Conservation (phyloP, 2,329 filamentous ascomycete species). For the Exophiala lecanii-corni region DNA sequence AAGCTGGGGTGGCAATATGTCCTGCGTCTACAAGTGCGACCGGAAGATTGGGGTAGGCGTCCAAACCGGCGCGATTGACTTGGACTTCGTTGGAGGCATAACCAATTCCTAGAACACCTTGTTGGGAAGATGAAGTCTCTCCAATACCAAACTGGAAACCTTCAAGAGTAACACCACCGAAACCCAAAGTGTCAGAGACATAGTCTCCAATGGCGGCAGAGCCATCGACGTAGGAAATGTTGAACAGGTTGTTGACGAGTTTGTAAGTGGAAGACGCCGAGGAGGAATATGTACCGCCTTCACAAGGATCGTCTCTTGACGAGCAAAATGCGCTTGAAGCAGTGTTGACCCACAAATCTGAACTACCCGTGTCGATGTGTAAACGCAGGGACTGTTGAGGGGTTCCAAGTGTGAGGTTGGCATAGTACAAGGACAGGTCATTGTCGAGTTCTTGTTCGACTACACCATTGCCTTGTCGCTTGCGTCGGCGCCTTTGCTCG, state of each 20-base stretch:
- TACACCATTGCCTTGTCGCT: slow-evolving; percentile 15
- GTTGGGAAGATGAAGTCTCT: slow-evolving; percentile 49
- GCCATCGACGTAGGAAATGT: slow-evolving; percentile 83
- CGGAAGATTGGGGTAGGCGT: slow-evolving; percentile 65
- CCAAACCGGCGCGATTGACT: slow-evolving; percentile 46
- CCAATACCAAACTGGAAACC: slow-evolving; percentile 58
- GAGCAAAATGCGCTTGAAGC: slow-evolving; percentile 57
- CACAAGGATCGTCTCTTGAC: slow-evolving; percentile 49
- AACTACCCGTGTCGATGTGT: slow-evolving; percentile 60
- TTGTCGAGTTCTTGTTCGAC: slow-evolving; percentile 25
- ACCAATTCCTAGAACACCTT: slow-evolving; percentile 82
- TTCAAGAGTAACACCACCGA: slow-evolving; percentile 48
- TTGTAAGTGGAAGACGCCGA: slow-evolving; percentile 71
- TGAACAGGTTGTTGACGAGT: slow-evolving; percentile 71
- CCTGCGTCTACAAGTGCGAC: slow-evolving; percentile 58
- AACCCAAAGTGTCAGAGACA: slow-evolving; percentile 61
- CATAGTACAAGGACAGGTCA: slow-evolving; percentile 42
- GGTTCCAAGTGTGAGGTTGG: slow-evolving; percentile 53
- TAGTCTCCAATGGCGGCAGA: slow-evolving; percentile 75
- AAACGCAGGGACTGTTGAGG: slow-evolving; percentile 52
- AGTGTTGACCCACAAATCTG: slow-evolving; percentile 64
- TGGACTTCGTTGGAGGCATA: slow-evolving; percentile 76
- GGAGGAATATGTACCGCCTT: slow-evolving; percentile 61
- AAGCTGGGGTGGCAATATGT: slow-evolving; percentile 61
- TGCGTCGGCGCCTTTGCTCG: slow-evolving; percentile 13